These are phyloP conservation scores for Kwoniella sp. DNA, from an alignment of 768 basidiomycete species.

Conservation along the genomic window DNA sequence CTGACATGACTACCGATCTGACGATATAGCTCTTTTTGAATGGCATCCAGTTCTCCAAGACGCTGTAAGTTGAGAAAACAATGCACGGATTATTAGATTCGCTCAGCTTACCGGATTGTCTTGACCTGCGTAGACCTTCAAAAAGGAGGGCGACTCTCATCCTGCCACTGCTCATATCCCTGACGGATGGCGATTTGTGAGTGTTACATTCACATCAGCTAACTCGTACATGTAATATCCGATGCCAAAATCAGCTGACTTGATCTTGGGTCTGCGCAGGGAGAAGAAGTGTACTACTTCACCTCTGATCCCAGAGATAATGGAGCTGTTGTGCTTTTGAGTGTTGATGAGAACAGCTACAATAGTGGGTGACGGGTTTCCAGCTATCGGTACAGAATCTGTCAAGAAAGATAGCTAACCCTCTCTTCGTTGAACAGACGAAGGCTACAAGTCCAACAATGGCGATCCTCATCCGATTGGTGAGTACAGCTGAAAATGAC, in stretches of 20 bases:
- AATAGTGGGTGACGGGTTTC: slow-evolving; percentile 56
- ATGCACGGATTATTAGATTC: no score
- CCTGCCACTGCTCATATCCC: slow-evolving; percentile 64
- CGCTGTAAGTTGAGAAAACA: slow-evolving; percentile 63
- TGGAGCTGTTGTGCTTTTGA: slow-evolving; percentile 66
- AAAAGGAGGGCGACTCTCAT: slow-evolving; percentile 63
- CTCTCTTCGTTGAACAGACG: background rate
- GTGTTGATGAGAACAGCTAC: slow-evolving; percentile 69
- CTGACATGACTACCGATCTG: background rate
- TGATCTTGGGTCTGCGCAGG: slow-evolving; percentile 17
- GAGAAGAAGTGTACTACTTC: slow-evolving; percentile 66
- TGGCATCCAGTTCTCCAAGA: slow-evolving; percentile 69
- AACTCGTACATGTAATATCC: no score
- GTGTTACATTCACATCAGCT: slow-evolving; percentile 4
- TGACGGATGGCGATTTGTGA: slow-evolving; percentile 52
- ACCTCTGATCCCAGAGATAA: slow-evolving; percentile 68
- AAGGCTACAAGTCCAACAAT: background rate
- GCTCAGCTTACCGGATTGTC: no score
- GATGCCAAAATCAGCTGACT: background rate
- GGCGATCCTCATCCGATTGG: slow-evolving; percentile 66
- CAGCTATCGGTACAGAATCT: background rate
- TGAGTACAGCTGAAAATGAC: background rate
- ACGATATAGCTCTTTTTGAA: slow-evolving; percentile 64
- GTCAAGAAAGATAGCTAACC: background rate
- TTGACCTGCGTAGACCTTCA: no score